phyloP scores from a whole-genome alignment of 2,329 filamentous ascomycete genomes.

The Aurifilum marmelostoma region DNA sequence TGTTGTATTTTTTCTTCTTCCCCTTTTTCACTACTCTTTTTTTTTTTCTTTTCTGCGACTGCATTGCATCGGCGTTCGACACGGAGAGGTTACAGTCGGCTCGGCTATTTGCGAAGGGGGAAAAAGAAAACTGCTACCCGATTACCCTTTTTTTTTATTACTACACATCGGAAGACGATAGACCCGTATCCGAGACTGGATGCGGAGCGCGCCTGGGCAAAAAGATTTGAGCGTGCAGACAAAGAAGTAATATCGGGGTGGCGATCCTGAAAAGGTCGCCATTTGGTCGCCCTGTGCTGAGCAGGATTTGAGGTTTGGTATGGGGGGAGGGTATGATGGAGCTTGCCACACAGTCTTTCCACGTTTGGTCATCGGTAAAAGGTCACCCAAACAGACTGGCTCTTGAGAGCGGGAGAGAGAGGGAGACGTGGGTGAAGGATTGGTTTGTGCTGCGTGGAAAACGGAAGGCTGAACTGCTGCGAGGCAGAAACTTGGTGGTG shows the following conservation, averaged over 20 bases:
- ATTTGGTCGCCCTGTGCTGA: constrained; percentile 15
- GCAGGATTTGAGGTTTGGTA: constrained; percentile 11
- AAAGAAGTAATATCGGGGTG: constrained; percentile 24
- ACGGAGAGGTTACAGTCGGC: constrained; percentile 29
- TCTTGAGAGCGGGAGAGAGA: constrained; percentile 4
- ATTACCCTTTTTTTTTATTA: constrained; percentile 19
- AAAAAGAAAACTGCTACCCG: constrained; percentile 36
- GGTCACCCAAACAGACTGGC: constrained; percentile 27
- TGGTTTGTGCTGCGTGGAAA: constrained; percentile 17
- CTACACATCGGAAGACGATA: constrained; percentile 29
- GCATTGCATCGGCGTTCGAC: constrained; percentile 53
- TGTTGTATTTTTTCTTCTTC: constrained; percentile 35
- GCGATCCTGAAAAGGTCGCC: constrained; percentile 29
- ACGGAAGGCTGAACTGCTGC: constrained; percentile 6
- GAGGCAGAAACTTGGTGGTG: not conserved
- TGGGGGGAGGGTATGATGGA: constrained; percentile 5
- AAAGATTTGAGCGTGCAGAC: constrained; percentile 17
- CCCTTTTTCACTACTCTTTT: constrained; percentile 23
- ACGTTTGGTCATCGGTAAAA: constrained; percentile 30
- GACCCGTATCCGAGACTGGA: constrained; percentile 33
- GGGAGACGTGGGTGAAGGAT: not conserved
- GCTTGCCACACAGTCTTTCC: constrained; percentile 25
- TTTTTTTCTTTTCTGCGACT: constrained; percentile 23
- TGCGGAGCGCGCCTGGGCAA: constrained; percentile 28
- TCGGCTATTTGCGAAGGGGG: constrained; percentile 33